Percentiles rank a stretch among this genome's conserved stretches.
These are phyloP conservation scores for Microdochium paspali DNA, from an alignment of 2,329 filamentous ascomycete species.

Conservation along the genomic window DNA sequence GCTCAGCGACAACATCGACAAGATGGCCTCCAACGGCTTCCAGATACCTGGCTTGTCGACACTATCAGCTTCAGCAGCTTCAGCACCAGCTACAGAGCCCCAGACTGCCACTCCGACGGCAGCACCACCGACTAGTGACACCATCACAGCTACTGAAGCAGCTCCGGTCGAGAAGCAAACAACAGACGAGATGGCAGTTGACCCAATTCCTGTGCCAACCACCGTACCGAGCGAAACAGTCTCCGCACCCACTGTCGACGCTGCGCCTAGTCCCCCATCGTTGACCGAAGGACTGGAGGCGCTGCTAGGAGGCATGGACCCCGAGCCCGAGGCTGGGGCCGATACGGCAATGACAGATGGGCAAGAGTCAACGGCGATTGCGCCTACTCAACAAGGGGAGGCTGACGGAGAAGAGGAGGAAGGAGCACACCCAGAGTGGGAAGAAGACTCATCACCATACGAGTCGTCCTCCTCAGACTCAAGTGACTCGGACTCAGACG, in stretches of 20 bases:
- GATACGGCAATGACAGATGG: slow-evolving; percentile 3
- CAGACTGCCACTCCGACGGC: not conserved
- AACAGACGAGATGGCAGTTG: not conserved
- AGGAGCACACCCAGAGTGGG: slow-evolving; percentile 65
- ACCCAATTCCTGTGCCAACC: not conserved
- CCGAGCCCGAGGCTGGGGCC: slow-evolving; percentile 8
- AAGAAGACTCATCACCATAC: slow-evolving; percentile 68
- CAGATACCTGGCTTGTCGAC: slow-evolving; percentile 18
- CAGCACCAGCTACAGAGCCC: not conserved
- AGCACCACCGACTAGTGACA: not conserved
- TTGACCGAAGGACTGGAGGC: slow-evolving; percentile 21
- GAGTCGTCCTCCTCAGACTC: slow-evolving; percentile 53
- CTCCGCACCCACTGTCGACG: slow-evolving; percentile 7
- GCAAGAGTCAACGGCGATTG: slow-evolving; percentile 4
- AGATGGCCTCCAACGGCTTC: slow-evolving; percentile 10
- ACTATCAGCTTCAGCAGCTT: slow-evolving; percentile 3
- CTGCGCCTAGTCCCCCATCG: slow-evolving; percentile 19
- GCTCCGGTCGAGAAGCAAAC: not conserved
- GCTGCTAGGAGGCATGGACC: slow-evolving; percentile 17
- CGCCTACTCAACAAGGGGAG: slow-evolving; percentile 1
- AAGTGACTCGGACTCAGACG: slow-evolving; percentile 43
- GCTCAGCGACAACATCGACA: not conserved
- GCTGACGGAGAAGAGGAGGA: slow-evolving; percentile 6
- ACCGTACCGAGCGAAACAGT: not conserved
- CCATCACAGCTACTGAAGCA: not conserved